Base-by-base conservation (phyloP, 805 yeast genomes). In the Ogataea henricii region DNA sequence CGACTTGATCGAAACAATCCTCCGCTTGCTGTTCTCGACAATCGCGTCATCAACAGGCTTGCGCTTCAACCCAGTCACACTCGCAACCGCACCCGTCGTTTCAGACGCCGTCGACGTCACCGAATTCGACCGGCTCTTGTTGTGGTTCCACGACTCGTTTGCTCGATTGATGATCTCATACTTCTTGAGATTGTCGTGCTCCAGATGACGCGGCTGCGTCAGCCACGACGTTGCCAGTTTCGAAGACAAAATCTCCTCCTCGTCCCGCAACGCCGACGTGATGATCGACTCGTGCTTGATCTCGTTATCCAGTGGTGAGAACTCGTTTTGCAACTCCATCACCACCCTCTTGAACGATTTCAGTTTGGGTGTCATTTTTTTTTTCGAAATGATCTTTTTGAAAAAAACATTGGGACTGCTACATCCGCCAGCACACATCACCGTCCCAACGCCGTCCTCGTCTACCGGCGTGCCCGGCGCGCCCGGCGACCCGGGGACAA, bases 111-210 rank as follows among this genome's bases (percentile, higher is more conserved):
- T 30, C 16, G 46, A 40, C 22, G 36, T 35, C 42, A 40, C 18
- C 12, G 50, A 46, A 39, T 38, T 37, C 22, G 51, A 35, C 39
- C 49, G 33, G 30, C 46, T 39, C 14, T 60, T 56, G 39, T 56
- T 57, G 29, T 63, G 58, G 38, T 59, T 70, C 74, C 74, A 70
- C 1, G 65, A 51, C 45, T 66, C 64, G 48, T 70, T 70, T 4
- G 70, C 70, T 44, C 55, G 62, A 43, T 62, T 64, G 20, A 70
- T 65, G 16, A 69, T 53, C 33, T 68, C 72, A 45, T 60, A 65
- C 46, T 61, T 58, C 40, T 63, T 64, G 38, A 64, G 45, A 45
- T 39, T 48, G 46, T 43, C 48, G 18, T 48, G 47, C 21, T 33
- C 43, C 16, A 34, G 34, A 9, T 35, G 17, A 12, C 34, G 30